Evolutionary conservation across 192 early-diverging fungal genomes (phyloP).

Genomic region (Lobulomyces angularis): DNA sequence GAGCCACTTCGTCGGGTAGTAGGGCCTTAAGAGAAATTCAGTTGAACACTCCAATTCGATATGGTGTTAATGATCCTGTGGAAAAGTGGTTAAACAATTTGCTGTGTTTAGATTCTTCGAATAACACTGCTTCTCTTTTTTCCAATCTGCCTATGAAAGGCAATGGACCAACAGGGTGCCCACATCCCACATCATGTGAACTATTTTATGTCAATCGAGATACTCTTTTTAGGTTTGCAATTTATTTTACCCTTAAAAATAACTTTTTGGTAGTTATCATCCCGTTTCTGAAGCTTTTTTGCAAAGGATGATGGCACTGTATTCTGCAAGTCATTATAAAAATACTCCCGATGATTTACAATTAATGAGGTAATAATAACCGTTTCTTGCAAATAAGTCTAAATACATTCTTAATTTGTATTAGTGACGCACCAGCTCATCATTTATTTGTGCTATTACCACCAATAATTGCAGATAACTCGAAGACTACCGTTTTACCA

Average conservation of each 20-base stretch:
- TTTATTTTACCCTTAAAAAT: too few species aligned
- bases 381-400: not conserved
- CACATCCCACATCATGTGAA: conserved; percentile 87
- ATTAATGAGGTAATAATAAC: conserved; percentile 53
- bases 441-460: conserved; percentile 93
- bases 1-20: conserved; percentile 15
- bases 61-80: conserved; percentile 70
- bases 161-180: conserved; percentile 48
- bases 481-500: conserved; percentile 49
- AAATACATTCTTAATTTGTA: not conserved
- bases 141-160: not conserved
- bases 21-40: conserved; percentile 70
- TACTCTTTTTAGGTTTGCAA: conserved; percentile 96
- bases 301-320: conserved; percentile 94
- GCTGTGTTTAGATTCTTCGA: conserved; percentile 75
- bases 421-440: conserved; percentile 87
- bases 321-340: conserved; percentile 98
- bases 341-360: conserved; percentile 98
- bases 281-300: conserved; percentile 92
- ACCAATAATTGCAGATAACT: conserved; percentile 58
- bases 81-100: conserved; percentile 93
- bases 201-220: conserved; percentile 95
- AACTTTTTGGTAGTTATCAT: too few species aligned
- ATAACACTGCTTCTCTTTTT: conserved; percentile 13
- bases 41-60: conserved; percentile 90